Base-by-base conservation (phyloP, 768 basidiomycete genomes). In the Lanmaoa rubissima region DNA sequence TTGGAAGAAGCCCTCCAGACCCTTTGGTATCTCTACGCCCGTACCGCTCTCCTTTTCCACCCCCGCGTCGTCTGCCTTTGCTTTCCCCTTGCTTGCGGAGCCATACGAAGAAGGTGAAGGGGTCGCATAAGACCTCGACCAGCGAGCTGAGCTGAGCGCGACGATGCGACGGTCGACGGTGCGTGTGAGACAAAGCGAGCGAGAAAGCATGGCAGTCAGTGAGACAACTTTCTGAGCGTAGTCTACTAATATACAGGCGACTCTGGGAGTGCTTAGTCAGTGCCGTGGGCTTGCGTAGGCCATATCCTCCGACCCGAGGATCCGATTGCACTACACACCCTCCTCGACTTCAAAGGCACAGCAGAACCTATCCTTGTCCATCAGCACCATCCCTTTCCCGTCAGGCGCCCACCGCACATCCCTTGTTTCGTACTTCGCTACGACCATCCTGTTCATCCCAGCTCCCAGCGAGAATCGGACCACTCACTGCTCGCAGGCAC, bases 341-440 rank as follows among this genome's bases (percentile, higher is more conserved):
- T 80, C 83, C 63, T 83, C 79, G 7, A 90, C 90, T 68, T 92
- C 89, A 57, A 91, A 92, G 7, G 87, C 89, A 67, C 90, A 92
- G 67, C 93, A 95, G 66, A 94, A 96, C 41, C 81, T 81, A 35
- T 88, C 84, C 65, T 81, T 88, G 63, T 90, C 91, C 54, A 93
- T 54, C 48, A 96, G 68, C 2, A 88, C 75, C 52, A 95, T 71
- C 1, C 89, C 89, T 59, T 89, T 88, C 3, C 94, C 94, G 65
- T 97, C 93, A 4, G 90, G 89, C 13, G 90, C 82, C 92, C 92
- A 97, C 41, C 72, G 78, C 5, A 91, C 61, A 60, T 91, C 87
- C 53, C 78, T 78, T 4, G 85, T 80, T 53, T 86, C 82, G 61
- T 95, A 95, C 65, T 82, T 80, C 56, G 83, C 90, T 90, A 61